Evolutionary conservation across 495 filamentous ascomycete genomes (phyloP).

Genomic region (Cairneyella variabilis): DNA sequence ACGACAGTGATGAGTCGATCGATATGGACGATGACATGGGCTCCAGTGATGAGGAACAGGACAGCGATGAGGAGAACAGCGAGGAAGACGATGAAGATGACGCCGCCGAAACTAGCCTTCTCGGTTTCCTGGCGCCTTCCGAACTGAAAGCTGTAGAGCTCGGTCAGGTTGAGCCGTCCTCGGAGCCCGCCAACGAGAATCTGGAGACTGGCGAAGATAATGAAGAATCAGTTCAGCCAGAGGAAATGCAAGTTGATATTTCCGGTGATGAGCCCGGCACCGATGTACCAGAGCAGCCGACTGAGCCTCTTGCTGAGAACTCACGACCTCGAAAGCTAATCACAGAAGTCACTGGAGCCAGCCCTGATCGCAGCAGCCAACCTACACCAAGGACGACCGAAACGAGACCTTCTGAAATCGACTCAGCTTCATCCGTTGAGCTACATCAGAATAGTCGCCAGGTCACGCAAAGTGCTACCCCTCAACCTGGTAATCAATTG

Average conservation of each 20-base stretch:
- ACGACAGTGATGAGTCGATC: slow-evolving; percentile 76
- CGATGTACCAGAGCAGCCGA: slow-evolving; percentile 32
- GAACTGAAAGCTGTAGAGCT: slow-evolving; percentile 20
- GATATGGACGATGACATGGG: slow-evolving; percentile 87
- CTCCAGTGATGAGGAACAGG: slow-evolving; percentile 58
- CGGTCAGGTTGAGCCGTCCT: not conserved
- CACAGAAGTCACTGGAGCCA: slow-evolving; percentile 33
- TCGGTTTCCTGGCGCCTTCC: slow-evolving; percentile 58
- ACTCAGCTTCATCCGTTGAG: slow-evolving; percentile 62
- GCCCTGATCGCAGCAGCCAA: slow-evolving; percentile 38
- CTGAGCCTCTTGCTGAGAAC: slow-evolving; percentile 20
- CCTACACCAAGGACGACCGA: slow-evolving; percentile 59
- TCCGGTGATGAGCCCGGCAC: slow-evolving; percentile 45
- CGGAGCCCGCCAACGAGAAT: not conserved
- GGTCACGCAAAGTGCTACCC: slow-evolving; percentile 36
- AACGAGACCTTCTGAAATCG: slow-evolving; percentile 64
- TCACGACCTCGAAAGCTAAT: slow-evolving; percentile 33
- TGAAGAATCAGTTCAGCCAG: slow-evolving; percentile 12
- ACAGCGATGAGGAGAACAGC: slow-evolving; percentile 40
- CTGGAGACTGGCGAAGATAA: slow-evolving; percentile 16
- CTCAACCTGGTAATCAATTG: slow-evolving; percentile 37
- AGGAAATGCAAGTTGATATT: slow-evolving; percentile 29
- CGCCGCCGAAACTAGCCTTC: slow-evolving; percentile 49
- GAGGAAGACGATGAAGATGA: slow-evolving; percentile 45
- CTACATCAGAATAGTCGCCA: slow-evolving; percentile 21